Conservation (phyloP, 2,329 filamentous ascomycete species). For the Mycocentrospora acerina region DNA sequence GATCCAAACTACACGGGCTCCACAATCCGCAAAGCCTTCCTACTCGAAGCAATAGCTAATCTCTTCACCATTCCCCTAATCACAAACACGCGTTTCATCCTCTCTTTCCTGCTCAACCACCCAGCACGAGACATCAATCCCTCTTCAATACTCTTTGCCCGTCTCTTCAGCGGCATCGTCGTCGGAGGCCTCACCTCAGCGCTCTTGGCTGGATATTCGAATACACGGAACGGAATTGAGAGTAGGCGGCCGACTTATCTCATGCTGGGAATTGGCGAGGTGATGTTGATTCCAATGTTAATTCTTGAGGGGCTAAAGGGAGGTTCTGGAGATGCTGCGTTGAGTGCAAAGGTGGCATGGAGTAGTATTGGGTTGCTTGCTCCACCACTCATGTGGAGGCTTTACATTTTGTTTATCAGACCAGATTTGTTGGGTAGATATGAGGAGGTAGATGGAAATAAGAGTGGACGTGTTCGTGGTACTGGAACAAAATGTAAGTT, state of each 20-base stretch:
- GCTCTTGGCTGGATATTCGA: conserved; percentile 20
- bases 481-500: conserved; percentile 9
- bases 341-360: conserved; percentile 19
- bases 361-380: conserved; percentile 18
- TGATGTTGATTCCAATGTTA: conserved; percentile 20
- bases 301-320: conserved; percentile 19
- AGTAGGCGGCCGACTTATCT: conserved; percentile 24
- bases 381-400: conserved; percentile 26
- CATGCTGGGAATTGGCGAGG: conserved; percentile 25
- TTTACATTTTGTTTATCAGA: conserved; percentile 23
- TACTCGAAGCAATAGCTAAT: conserved; percentile 28
- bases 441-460: conserved; percentile 9
- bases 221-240: conserved; percentile 28
- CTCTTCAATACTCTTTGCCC: conserved; percentile 24
- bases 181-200: conserved; percentile 27
- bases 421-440: conserved; percentile 26
- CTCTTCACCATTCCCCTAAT: conserved; percentile 30
- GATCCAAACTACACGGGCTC: conserved; percentile 14
- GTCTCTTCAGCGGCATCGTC: conserved; percentile 24
- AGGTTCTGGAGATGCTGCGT: conserved; percentile 15
- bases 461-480: not conserved
- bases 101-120: conserved; percentile 21
- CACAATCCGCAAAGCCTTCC: conserved; percentile 29
- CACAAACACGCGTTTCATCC: conserved; percentile 21
- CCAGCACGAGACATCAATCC: conserved; percentile 22